phyloP scores from a whole-genome alignment of 106 monocot genomes.

The Dioscorea zingiberensis region DNA sequence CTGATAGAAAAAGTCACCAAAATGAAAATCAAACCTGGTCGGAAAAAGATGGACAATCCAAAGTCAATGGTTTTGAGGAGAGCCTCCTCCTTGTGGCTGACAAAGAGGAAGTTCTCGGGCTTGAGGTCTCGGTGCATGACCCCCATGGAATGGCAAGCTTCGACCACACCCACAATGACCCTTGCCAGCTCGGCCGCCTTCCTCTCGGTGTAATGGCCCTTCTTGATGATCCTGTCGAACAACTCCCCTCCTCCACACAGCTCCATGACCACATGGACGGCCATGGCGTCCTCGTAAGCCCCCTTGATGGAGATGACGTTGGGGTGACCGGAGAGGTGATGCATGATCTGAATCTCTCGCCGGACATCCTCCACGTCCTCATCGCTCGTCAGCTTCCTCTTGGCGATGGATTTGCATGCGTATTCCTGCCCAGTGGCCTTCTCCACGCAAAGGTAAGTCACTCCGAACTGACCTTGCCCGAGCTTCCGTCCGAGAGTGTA shows the following conservation, averaged over 20 bases:
- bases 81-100: slow-evolving; percentile 22
- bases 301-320: slow-evolving; percentile 29
- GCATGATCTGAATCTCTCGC: slow-evolving; percentile 42
- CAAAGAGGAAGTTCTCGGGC: slow-evolving; percentile 37
- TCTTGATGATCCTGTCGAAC: slow-evolving; percentile 36
- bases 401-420: slow-evolving; percentile 38
- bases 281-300: slow-evolving; percentile 34
- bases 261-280: slow-evolving; percentile 38
- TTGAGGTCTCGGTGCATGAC: slow-evolving; percentile 38
- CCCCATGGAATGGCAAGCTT: slow-evolving; percentile 26
- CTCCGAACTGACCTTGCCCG: slow-evolving; percentile 35
- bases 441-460: slow-evolving; percentile 28
- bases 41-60: slow-evolving; percentile 27
- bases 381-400: slow-evolving; percentile 23
- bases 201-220: slow-evolving; percentile 32
- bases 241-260: slow-evolving; percentile 33
- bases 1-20: no score
- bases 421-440: slow-evolving; percentile 27
- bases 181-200: slow-evolving; percentile 31
- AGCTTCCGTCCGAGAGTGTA: slow-evolving; percentile 28
- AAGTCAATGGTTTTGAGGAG: slow-evolving; percentile 34
- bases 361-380: slow-evolving; percentile 35
- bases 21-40: no score
- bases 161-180: slow-evolving; percentile 31
- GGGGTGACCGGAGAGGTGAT: slow-evolving; percentile 26